phyloP scores from a whole-genome alignment of 1,139 yeast genomes.

The Pichia sorboxylosa region DNA sequence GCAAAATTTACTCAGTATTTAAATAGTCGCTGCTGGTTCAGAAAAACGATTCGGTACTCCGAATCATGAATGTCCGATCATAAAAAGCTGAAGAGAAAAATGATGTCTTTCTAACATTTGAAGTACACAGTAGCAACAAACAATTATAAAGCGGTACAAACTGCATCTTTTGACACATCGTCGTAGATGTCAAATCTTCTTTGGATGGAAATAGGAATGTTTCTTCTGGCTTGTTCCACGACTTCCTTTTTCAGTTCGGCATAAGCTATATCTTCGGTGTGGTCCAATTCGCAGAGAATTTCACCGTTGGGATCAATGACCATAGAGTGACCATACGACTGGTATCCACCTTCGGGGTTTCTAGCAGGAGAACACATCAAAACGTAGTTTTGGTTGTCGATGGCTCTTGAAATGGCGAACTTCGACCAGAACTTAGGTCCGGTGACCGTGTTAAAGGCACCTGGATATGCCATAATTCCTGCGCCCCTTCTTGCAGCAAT shows the following conservation, averaged over 20 bases:
- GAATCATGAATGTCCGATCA: too few species aligned
- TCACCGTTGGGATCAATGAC: conserved; percentile 83
- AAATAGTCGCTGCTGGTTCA: too few species aligned
- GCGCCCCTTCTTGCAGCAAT: conserved; percentile 66
- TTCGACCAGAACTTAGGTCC: conserved; percentile 94
- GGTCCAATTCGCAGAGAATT: conserved; percentile 72
- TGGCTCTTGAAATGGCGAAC: conserved; percentile 75
- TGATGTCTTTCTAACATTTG: background rate
- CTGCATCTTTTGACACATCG: conserved; percentile 37
- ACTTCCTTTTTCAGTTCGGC: conserved; percentile 65
- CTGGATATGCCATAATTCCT: conserved; percentile 87
- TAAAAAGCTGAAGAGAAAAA: background rate
- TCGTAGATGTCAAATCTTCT: conserved; percentile 79
- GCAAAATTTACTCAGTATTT: too few species aligned
- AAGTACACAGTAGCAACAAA: background rate
- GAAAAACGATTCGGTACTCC: too few species aligned
- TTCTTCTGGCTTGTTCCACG: conserved; percentile 49
- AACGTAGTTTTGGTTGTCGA: conserved; percentile 78
- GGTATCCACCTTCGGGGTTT: conserved; percentile 63
- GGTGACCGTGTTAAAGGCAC: conserved; percentile 91
- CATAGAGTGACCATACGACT: conserved; percentile 86
- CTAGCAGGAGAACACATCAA: conserved; percentile 84
- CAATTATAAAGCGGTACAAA: conserved; percentile 13
- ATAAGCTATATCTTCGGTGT: conserved; percentile 67
- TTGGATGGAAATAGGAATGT: conserved; percentile 71